A percentile compares a stretch with the other conserved stretches of the same genome.
phyloP scores from a whole-genome alignment of 2,329 filamentous ascomycete genomes.

The Trichoderma afroharzianum region DNA sequence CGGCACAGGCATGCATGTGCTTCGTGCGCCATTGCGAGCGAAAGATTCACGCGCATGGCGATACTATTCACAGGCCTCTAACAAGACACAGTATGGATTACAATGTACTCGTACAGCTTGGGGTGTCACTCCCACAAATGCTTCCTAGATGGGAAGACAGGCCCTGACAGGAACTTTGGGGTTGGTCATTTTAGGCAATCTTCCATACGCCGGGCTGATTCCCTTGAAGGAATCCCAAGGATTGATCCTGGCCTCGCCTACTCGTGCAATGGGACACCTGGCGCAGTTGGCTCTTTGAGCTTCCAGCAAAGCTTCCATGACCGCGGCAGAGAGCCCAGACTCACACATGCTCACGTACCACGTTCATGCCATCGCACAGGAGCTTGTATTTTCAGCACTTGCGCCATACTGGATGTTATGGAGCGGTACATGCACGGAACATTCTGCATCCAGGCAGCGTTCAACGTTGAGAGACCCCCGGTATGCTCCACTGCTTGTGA shows the following conservation, averaged over 20 bases:
- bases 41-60: background rate
- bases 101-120: background rate
- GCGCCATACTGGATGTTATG: background rate
- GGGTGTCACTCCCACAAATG: background rate
- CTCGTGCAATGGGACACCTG: background rate
- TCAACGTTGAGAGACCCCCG: background rate
- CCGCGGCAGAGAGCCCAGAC: background rate
- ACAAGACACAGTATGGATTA: background rate
- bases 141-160: background rate
- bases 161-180: background rate
- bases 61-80: background rate
- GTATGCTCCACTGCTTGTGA: background rate
- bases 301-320: background rate
- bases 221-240: background rate
- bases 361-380: background rate
- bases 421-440: background rate
- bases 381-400: background rate
- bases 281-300: background rate
- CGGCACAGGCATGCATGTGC: slow-evolving; percentile 5
- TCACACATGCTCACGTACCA: background rate
- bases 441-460: background rate
- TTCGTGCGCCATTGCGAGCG: background rate
- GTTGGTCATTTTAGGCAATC: background rate
- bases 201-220: background rate
- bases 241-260: background rate